phyloP scores from a whole-genome alignment of 768 basidiomycete genomes.

The Termitomyces sp. region DNA sequence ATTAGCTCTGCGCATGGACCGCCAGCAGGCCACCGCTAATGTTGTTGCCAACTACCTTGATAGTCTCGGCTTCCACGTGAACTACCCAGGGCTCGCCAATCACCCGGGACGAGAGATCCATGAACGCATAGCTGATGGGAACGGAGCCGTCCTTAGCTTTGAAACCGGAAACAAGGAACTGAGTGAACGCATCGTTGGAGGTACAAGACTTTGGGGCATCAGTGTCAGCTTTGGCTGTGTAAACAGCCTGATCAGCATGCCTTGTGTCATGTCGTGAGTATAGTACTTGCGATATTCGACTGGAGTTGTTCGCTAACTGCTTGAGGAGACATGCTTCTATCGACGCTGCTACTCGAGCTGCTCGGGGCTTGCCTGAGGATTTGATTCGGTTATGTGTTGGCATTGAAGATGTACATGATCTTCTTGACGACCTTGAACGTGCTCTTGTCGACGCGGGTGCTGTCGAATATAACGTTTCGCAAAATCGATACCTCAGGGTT shows the following conservation, averaged over 20 bases:
- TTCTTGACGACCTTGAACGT: conserved; percentile 91
- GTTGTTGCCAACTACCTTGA: conserved; percentile 84
- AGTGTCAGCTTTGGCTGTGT: conserved; percentile 98
- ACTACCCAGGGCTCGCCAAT: conserved; percentile 83
- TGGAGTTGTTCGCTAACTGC: conserved; percentile 8
- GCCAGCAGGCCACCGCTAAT: conserved; percentile 80
- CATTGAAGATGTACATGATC: conserved; percentile 91
- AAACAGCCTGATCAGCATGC: conserved; percentile 98
- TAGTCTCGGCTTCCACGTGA: conserved; percentile 79
- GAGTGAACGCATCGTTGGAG: conserved; percentile 90
- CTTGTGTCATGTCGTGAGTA: conserved; percentile 98
- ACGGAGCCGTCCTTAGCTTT: conserved; percentile 92
- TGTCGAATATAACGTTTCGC: conserved; percentile 51
- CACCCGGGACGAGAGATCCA: conserved; percentile 90
- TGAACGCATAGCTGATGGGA: conserved; percentile 82
- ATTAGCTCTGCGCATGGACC: conserved; percentile 91
- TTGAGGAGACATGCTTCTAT: conserved; percentile 87
- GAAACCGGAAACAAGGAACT: conserved; percentile 87
- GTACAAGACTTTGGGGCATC: conserved; percentile 93
- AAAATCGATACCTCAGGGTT: conserved; percentile 42
- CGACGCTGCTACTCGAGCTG: conserved; percentile 91
- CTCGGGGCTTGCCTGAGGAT: conserved; percentile 95
- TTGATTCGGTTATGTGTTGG: conserved; percentile 97
- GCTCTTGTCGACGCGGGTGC: conserved; percentile 91
- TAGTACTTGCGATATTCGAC: conserved; percentile 4